Evolutionary conservation across 768 basidiomycete species (phyloP).

Genomic region (Coprinellus aureogranulatus): DNA sequence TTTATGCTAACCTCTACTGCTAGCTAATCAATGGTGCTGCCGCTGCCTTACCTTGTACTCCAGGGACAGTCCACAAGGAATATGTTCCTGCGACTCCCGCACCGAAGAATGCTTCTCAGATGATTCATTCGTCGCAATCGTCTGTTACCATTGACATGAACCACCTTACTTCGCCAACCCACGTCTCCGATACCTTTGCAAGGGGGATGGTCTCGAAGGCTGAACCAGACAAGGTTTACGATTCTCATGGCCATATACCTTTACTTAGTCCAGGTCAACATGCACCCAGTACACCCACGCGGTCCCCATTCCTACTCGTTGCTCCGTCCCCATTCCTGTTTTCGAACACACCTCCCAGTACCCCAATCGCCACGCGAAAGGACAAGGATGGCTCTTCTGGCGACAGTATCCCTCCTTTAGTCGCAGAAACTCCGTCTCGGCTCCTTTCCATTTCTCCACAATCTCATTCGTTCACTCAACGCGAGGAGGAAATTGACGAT

Average conservation of each 20-base stretch:
- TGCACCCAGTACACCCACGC: neutral
- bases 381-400: too few species aligned
- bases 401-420: too few species aligned
- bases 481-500: neutral
- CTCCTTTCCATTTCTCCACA: neutral
- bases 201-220: neutral
- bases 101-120: neutral
- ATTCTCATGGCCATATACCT: constrained; percentile 1
- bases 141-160: neutral
- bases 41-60: neutral
- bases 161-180: too few species aligned
- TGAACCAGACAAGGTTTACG: neutral
- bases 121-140: neutral
- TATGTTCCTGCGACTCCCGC: neutral
- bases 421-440: neutral
- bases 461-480: neutral
- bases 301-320: neutral
- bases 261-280: neutral
- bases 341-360: neutral
- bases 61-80: neutral
- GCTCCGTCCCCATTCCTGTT: neutral
- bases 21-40: too few species aligned
- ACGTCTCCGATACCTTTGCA: neutral
- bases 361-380: neutral
- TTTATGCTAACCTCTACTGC: too few species aligned